Conservation (phyloP, 768 basidiomycete species). For the Lyophyllum shimeji region DNA sequence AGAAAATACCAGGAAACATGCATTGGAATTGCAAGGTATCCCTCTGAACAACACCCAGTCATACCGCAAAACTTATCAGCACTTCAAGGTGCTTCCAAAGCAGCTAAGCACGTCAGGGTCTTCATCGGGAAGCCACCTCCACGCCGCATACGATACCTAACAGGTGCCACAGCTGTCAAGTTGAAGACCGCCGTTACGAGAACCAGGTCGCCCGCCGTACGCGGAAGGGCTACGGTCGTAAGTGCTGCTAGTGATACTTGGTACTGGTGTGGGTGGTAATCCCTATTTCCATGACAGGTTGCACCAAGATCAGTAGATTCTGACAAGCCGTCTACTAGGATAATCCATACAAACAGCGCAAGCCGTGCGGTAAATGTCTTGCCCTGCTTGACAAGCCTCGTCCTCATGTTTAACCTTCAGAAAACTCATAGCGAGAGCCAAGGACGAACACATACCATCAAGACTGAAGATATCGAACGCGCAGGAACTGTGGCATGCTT, state of each 20-base stretch:
- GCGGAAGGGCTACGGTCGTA: no score
- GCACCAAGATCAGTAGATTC: background rate
- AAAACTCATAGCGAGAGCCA: background rate
- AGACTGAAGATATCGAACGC: background rate
- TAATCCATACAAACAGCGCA: background rate
- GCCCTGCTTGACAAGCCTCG: background rate
- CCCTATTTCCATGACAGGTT: background rate
- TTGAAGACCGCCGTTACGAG: no score
- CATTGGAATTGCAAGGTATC: background rate
- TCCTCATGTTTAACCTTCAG: background rate
- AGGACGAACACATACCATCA: background rate
- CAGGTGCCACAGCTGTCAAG: background rate
- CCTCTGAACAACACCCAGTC: background rate
- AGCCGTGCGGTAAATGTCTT: background rate
- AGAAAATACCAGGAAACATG: background rate
- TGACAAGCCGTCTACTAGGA: background rate
- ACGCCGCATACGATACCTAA: background rate
- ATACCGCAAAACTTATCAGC: background rate
- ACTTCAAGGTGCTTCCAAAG: background rate
- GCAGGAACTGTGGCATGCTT: background rate
- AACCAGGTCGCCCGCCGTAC: no score
- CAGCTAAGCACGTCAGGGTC: background rate
- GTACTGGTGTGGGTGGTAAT: no score
- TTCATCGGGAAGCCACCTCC: slow-evolving; percentile 1
- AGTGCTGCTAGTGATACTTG: no score